Evolutionary conservation across 1,139 yeast species (phyloP).

Genomic region (Entelexis paramagnoliae): DNA sequence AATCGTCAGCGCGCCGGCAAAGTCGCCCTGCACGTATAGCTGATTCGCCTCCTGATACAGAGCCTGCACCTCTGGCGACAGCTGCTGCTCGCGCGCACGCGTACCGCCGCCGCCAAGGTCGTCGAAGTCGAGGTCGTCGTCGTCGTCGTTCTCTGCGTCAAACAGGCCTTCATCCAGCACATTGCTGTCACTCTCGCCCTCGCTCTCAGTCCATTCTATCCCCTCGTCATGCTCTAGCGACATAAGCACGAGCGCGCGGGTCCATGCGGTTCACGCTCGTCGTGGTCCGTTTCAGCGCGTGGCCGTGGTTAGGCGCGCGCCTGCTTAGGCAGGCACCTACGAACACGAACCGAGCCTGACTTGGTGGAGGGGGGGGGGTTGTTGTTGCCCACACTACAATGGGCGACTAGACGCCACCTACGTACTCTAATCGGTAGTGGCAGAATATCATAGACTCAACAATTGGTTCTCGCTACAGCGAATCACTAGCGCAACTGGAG

Average conservation of each 20-base stretch:
- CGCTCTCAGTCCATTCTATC: constrained; percentile 22
- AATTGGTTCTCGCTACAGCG: no score
- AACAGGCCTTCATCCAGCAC: constrained; percentile 11
- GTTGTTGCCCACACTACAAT: no score
- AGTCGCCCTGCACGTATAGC: constrained; percentile 59
- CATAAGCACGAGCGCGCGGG: background rate
- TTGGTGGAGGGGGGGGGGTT: no score
- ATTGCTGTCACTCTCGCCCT: constrained; percentile 21
- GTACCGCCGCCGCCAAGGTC: background rate
- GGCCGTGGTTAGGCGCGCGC: no score
- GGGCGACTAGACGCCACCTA: no score
- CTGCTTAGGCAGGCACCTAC: no score
- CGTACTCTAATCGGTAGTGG: no score
- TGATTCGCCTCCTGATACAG: constrained; percentile 66
- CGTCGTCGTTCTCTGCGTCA: constrained; percentile 16
- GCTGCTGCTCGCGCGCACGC: constrained; percentile 21
- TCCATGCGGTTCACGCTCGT: no score
- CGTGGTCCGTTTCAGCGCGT: no score
- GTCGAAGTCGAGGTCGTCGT: constrained; percentile 9
- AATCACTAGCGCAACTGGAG: no score
- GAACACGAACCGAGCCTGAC: no score
- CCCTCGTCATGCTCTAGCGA: constrained; percentile 10
- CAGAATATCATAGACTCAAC: no score
- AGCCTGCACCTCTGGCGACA: constrained; percentile 41
- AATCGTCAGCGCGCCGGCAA: constrained; percentile 53